A percentile compares a stretch with the other conserved stretches of the same genome.
Evolutionary conservation across 1,284 basidiomycete species (phyloP).

Genomic region (Malassezia dermatis): DNA sequence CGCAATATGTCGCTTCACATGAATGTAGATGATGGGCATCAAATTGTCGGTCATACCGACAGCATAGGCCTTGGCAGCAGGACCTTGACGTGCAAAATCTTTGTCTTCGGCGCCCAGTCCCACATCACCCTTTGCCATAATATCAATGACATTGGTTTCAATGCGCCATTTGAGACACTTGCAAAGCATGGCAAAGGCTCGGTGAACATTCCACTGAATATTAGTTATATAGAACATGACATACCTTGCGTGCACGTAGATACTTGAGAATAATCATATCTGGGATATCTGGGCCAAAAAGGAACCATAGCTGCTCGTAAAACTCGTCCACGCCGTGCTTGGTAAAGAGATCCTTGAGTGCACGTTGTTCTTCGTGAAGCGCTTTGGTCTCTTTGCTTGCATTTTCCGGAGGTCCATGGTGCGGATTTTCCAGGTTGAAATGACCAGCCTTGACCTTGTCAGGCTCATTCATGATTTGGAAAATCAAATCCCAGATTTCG

Average conservation of each 20-base stretch:
- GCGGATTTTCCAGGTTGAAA: constrained; percentile 12
- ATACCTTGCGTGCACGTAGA: constrained; percentile 44
- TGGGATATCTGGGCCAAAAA: constrained; percentile 41
- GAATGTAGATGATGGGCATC: constrained; percentile 45
- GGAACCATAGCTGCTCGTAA: constrained; percentile 47
- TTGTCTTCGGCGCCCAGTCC: constrained; percentile 32
- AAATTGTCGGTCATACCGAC: constrained; percentile 45
- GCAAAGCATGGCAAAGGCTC: constrained; percentile 49
- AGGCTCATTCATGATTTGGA: constrained; percentile 24
- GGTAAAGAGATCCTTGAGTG: constrained; percentile 44
- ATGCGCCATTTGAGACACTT: constrained; percentile 43
- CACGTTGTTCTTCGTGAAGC: constrained; percentile 42
- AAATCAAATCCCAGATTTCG: constrained; percentile 42
- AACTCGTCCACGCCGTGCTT: constrained; percentile 47
- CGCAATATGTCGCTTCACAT: constrained; percentile 38
- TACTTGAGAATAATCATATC: constrained; percentile 47
- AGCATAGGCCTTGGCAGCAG: constrained; percentile 45
- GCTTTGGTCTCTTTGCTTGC: constrained; percentile 42
- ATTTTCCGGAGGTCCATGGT: constrained; percentile 33
- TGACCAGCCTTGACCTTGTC: constrained; percentile 19
- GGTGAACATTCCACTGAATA: constrained; percentile 45
- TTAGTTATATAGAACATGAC: background rate
- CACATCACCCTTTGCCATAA: constrained; percentile 47
- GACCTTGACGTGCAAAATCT: constrained; percentile 48
- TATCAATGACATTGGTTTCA: constrained; percentile 44